Percentiles rank a stretch among this genome's conserved stretches.
Conservation (phyloP, 257 asterid genomes). For the Ehretia macrophylla region DNA sequence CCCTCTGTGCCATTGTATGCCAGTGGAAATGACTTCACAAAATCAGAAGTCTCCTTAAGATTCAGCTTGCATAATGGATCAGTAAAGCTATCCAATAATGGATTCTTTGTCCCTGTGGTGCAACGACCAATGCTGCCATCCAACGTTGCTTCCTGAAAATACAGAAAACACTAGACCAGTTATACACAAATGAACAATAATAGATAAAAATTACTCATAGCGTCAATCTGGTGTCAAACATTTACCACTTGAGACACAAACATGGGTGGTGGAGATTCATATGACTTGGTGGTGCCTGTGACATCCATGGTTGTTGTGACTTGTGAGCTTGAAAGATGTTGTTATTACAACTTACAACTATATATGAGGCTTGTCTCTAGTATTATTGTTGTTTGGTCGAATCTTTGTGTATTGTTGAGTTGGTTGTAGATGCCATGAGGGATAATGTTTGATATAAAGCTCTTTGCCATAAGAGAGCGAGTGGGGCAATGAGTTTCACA, state of each 20-base stretch:
- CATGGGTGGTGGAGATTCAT: constrained; percentile 45
- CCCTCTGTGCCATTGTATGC: constrained; percentile 24
- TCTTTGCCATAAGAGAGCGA: constrained; percentile 22
- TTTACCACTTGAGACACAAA: constrained; percentile 55
- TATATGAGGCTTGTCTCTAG: neutral
- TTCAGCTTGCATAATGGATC: constrained; percentile 83
- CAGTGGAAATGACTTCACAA: constrained; percentile 69
- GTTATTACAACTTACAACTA: no score
- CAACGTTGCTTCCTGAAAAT: constrained; percentile 44
- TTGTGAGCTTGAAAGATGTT: neutral
- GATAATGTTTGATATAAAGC: constrained; percentile 18
- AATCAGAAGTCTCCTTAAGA: constrained; percentile 79
- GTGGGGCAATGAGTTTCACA: constrained; percentile 11
- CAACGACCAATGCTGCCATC: no score
- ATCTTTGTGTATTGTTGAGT: constrained; percentile 11
- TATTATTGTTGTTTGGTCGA: neutral
- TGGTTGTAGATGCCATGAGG: constrained; percentile 14
- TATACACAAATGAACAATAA: no score
- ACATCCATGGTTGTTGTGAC: constrained; percentile 56
- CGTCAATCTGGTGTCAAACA: neutral
- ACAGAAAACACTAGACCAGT: neutral
- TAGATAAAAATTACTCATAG: no score
- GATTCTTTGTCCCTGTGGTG: constrained; percentile 49
- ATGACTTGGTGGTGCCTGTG: constrained; percentile 32
- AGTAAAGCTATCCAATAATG: constrained; percentile 47